Base-by-base conservation (phyloP, 2,329 filamentous ascomycete genomes). In the Clonostachys byssicola region DNA sequence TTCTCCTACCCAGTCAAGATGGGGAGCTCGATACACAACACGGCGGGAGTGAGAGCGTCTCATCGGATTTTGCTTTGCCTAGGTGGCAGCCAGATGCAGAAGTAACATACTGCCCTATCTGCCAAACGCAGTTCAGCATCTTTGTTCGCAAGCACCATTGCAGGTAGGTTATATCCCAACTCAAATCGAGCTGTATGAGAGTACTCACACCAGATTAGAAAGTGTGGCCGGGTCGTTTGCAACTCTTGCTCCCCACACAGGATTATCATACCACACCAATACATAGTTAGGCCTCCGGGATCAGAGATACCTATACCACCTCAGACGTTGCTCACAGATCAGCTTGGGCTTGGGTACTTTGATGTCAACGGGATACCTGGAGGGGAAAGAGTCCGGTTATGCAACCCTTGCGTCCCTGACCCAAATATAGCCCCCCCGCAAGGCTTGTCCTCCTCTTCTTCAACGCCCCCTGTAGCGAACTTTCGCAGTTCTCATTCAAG, bases 101-200 rank as follows among this genome's bases (percentile, higher is more conserved):
- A 56, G 90, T 89, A 12, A 82, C 83, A 2, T 78, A 83, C 51
- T 97, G 92, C 63, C 89, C 91, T 3, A 95, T 96, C 49, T 97
- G 92, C 62, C 73, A 75, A 45, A 80, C 80, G 1, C 80, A 84
- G 43, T 97, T 97, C 61, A 88, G 81, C 61, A 86, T 95, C 56
- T 89, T 90, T 70, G 85, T 89, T 60, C 79, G 92, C 52, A 95
- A 95, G 62, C 92, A 97, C 68, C 92, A 97, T 63, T 97, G 92
- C 75, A 82, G 92, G 80, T 86, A 71, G 39, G 47, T 9, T 6
- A 30, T 30, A 30, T 10, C 23, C 23, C 6, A 4, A 30, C 6
- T 30, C 23, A 8, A 5, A 30, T 13, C 18, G 18, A 12, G 34
- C 33, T 20, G 43, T 35, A 38, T 38, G 10, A 30, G 10, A 9